Base-by-base conservation (phyloP, 805 yeast species). In the Candida coleopterorum region DNA sequence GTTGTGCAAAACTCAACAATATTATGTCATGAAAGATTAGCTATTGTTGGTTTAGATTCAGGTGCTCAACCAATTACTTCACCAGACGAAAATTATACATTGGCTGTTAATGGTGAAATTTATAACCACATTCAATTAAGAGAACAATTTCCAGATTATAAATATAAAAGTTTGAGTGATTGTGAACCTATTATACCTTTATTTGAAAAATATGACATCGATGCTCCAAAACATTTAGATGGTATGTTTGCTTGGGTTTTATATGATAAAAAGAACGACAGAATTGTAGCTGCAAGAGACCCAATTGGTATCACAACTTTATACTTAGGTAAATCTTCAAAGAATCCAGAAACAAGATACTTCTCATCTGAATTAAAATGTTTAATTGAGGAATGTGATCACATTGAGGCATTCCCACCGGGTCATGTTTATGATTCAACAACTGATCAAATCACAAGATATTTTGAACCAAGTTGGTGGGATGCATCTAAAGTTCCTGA, bases 201-300 rank as follows among this genome's bases (percentile, higher is more conserved):
- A 51, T 85, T 84, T 62, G 70, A 80, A 58, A 88, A 90, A 67
- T 81, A 86, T 60, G 98, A 74, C 53, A 62, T 77, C 40, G 97
- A 88, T 43, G 88, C 96, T 46, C 96, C 98, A 56, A 85, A 86
- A 60, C 56, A 85, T 60, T 72, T 93, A 51, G 98, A 93, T 60
- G 99, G 99, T 60, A 90, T 93, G 97, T 93, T 90, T 56, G 97
- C 97, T 18, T 93, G 85, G 72, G 96, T 81, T 28, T 66, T 93
- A 37, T 85, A 88, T 63, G 98, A 93, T 68, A 79, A 80, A 46
- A 65, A 77, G 55, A 70, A 71, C 40, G 97, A 93, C 68, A 77
- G 98, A 53, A 78, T 93, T 43, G 68, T 89, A 43, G 99, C 98
- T 44, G 96, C 98, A 37, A 80, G 99, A 70, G 99, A 93, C 64